Conservation (phyloP, 78 protist species). For the Protostelium mycophagum region DNA sequence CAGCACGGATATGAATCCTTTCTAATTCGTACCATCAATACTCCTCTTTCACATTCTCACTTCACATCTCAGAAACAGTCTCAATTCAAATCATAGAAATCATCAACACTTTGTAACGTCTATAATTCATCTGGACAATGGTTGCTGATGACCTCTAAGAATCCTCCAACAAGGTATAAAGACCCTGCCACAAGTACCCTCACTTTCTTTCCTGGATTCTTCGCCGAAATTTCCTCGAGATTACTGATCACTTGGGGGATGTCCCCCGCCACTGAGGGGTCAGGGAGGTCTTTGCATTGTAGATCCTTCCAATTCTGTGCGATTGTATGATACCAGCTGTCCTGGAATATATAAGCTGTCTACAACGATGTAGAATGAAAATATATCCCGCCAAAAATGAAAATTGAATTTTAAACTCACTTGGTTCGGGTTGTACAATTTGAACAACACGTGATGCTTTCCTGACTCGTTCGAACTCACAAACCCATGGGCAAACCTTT, state of each 20-base stretch:
- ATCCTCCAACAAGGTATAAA: conserved; percentile 42
- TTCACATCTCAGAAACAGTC: too few relatives aligned
- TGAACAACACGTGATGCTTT: not conserved
- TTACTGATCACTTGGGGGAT: not conserved
- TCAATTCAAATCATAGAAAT: too few relatives aligned
- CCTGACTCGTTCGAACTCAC: not conserved
- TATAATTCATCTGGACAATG: not conserved
- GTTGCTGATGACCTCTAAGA: not conserved
- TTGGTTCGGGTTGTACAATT: not conserved
- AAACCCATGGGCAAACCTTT: not conserved
- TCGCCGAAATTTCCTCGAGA: not conserved
- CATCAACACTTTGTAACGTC: too few relatives aligned
- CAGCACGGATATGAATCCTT: too few relatives aligned
- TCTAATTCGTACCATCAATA: too few relatives aligned
- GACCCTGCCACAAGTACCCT: conserved; percentile 53
- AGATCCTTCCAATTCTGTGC: conserved; percentile 4
- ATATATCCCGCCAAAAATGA: not conserved
- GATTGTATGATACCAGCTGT: conserved; percentile 1
- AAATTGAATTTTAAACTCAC: not conserved
- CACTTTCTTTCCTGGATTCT: conserved; percentile 16
- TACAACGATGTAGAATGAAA: too few relatives aligned
- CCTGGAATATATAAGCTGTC: too few relatives aligned
- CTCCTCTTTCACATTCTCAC: too few relatives aligned
- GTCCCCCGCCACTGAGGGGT: not conserved
- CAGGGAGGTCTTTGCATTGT: not conserved